These are phyloP conservation scores for Aspergillus sojae DNA, from an alignment of 2,329 filamentous ascomycete species.

Conservation along the genomic window DNA sequence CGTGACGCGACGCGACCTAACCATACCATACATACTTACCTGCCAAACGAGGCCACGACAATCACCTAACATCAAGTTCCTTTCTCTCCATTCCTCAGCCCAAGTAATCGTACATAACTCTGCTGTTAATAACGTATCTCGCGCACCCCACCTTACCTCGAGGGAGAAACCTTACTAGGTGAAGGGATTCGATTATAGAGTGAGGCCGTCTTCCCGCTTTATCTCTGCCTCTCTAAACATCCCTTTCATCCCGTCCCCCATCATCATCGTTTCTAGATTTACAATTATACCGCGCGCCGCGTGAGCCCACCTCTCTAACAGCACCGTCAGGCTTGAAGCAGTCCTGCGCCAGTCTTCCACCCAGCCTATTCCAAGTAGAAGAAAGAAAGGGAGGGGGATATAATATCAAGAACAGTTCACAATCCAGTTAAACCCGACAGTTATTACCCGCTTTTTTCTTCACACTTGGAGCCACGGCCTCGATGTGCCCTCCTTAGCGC, in stretches of 20 bases:
- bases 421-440: not conserved
- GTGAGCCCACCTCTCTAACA: not conserved
- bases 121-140: slow-evolving; percentile 20
- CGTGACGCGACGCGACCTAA: slow-evolving; percentile 31
- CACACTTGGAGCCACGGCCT: slow-evolving; percentile 6
- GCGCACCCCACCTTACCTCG: slow-evolving; percentile 23
- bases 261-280: not conserved
- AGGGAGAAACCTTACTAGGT: slow-evolving; percentile 11
- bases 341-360: not conserved
- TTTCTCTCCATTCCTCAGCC: slow-evolving; percentile 21
- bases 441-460: slow-evolving; percentile 5
- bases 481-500: slow-evolving; percentile 27
- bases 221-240: slow-evolving; percentile 6
- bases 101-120: slow-evolving; percentile 21
- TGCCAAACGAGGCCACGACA: slow-evolving; percentile 6
- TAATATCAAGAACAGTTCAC: not conserved
- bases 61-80: slow-evolving; percentile 23
- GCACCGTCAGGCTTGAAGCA: not conserved
- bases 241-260: not conserved
- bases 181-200: slow-evolving; percentile 20
- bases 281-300: not conserved
- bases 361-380: not conserved
- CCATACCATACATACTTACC: slow-evolving; percentile 30
- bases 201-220: slow-evolving; percentile 16
- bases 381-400: not conserved